Evolutionary conservation across 176 grass and related monocot species (phyloP).

Genomic region (Chrysopogon serrulatus): DNA sequence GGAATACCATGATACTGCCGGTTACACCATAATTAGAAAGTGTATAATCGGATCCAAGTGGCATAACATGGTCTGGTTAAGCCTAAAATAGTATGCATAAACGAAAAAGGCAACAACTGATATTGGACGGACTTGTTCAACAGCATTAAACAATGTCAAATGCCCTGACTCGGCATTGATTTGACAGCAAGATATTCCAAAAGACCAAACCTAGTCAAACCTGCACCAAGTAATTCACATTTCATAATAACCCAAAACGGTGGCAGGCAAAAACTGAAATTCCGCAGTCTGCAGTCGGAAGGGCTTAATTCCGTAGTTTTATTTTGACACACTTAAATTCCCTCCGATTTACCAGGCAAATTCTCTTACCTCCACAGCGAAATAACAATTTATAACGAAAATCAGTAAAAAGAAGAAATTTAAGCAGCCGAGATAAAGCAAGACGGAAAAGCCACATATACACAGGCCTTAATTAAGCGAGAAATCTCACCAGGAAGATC

Average conservation of each 20-base stretch:
- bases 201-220: constrained; percentile 10
- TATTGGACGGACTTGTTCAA: constrained; percentile 22
- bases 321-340: not conserved
- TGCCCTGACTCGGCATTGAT: constrained; percentile 32
- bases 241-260: not conserved
- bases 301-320: not conserved
- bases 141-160: constrained; percentile 26
- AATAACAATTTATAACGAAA: not conserved
- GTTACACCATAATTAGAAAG: constrained; percentile 8
- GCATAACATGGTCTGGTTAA: not conserved
- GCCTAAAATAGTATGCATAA: not conserved
- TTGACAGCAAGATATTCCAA: constrained; percentile 24
- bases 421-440: not conserved
- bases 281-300: not conserved
- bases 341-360: constrained; percentile 2
- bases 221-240: not conserved
- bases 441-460: not conserved
- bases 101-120: not conserved
- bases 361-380: not conserved
- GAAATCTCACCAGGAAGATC: constrained; percentile 80
- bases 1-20: not conserved
- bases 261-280: not conserved
- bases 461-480: constrained; percentile 2
- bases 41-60: not conserved
- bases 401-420: not conserved